Evolutionary conservation across 2,329 filamentous ascomycete species (phyloP), one percentile per base, ranked within the genome.

Genomic region (Diaporthe caulivora): DNA sequence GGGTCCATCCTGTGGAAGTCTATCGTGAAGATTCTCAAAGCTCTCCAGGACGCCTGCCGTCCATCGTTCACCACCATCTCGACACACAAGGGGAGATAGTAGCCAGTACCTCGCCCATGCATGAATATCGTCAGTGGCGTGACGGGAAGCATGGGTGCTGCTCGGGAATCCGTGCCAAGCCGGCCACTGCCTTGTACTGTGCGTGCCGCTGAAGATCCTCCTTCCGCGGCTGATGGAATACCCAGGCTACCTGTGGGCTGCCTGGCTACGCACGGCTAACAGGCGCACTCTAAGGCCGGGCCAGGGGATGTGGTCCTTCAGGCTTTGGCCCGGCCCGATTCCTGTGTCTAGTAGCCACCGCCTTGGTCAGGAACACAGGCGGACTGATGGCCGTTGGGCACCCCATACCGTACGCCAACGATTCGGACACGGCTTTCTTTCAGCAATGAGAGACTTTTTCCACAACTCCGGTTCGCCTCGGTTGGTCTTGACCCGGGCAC

Each of bases 81-180:
- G 15, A n/a, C 26, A 7, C 24, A n/a, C n/a, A n/a, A n/a, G n/a
- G n/a, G n/a, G n/a, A n/a, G n/a, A n/a, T n/a, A n/a, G n/a, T n/a
- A n/a, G n/a, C n/a, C n/a, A n/a, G n/a, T n/a, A n/a, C n/a, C n/a
- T n/a, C n/a, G n/a, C n/a, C n/a, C 58, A 24, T 51, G 44, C 54
- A 26, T 17, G 53, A 54, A 53, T 13, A 34, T 29, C 44, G 42
- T 62, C 55, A 53, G 69, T 71, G 69, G 55, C 55, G 44, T 71
- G 40, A 64, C 55, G 69, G 55, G 69, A 40, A 49, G 55, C 62
- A 51, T 11, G 62, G 62, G 21, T 5, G 5, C 9, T 34, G 0
- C 29, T 6, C 62, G 44, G 44, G 62, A 65, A 51, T 26, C 29
- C 24, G 62, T 65, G 44, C 62, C 62, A 51, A 65, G 62, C 44